Percentiles rank a stretch among this genome's conserved stretches.
Evolutionary conservation across 2,329 filamentous ascomycete species (phyloP).

Genomic region (Arthrobotrys pseudoclavata): DNA sequence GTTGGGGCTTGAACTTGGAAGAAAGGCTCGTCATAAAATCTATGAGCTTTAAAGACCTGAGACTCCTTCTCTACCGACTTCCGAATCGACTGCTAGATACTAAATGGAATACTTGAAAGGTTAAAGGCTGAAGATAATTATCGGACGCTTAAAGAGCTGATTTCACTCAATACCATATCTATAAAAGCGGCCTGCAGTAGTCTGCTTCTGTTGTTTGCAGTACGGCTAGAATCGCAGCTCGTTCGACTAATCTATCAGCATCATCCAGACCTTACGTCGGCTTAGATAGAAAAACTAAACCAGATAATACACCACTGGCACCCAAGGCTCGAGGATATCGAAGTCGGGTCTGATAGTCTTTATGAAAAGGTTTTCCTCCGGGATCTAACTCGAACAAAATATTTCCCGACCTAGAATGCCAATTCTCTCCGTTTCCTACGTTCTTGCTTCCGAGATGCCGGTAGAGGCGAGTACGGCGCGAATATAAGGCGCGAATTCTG

Average conservation of each 20-base stretch:
- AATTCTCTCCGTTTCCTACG: conserved; percentile 2
- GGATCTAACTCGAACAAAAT: not conserved
- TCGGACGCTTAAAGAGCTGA: not conserved
- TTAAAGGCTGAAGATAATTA: conserved; percentile 6
- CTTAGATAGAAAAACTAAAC: not conserved
- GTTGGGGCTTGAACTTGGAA: not conserved
- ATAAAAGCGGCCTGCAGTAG: conserved; percentile 18
- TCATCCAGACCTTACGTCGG: not conserved
- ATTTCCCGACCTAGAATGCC: not conserved
- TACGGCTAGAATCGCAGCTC: not conserved
- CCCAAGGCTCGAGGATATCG: not conserved
- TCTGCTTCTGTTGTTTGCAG: not conserved
- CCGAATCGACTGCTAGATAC: conserved; percentile 17
- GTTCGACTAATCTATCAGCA: conserved; percentile 2
- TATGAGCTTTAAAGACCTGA: conserved; percentile 8
- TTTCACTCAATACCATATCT: conserved; percentile 26
- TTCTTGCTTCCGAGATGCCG: not conserved
- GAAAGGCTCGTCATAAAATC: conserved; percentile 14
- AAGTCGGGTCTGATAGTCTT: no score
- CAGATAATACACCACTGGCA: not conserved
- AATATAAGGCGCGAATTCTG: not conserved
- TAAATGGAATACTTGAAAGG: not conserved
- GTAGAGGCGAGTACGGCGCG: not conserved
- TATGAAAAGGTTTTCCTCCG: not conserved
- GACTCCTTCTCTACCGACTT: conserved; percentile 22